Conservation (phyloP, 176 grass and related monocot species). For the Cenchrus fungigraminus region DNA sequence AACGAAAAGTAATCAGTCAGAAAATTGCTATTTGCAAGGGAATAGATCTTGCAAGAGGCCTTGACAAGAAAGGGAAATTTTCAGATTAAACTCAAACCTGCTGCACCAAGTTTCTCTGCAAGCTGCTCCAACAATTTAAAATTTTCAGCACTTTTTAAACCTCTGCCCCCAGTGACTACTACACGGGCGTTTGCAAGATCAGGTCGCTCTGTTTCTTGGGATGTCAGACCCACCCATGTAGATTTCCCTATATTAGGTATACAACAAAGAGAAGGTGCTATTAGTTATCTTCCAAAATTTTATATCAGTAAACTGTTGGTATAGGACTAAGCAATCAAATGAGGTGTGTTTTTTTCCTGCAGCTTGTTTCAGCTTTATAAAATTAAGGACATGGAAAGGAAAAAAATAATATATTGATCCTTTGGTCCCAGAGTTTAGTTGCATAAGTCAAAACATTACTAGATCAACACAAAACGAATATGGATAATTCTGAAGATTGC, state of each 20-base stretch:
- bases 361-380: slow-evolving; percentile 7
- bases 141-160: slow-evolving; percentile 90
- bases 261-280: background rate
- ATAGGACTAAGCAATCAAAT: background rate
- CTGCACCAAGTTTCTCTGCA: slow-evolving; percentile 97
- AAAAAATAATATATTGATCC: background rate
- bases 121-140: slow-evolving; percentile 95
- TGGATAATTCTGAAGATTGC: background rate
- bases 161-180: slow-evolving; percentile 89
- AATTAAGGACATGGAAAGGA: slow-evolving; percentile 1
- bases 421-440: background rate
- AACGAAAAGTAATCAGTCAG: background rate
- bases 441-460: background rate
- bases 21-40: background rate
- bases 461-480: slow-evolving; percentile 9
- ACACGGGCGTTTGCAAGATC: slow-evolving; percentile 87
- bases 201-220: slow-evolving; percentile 81
- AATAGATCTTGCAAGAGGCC: background rate
- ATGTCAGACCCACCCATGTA: slow-evolving; percentile 74
- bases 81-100: slow-evolving; percentile 48
- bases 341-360: background rate
- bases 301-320: background rate
- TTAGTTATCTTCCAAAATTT: background rate
- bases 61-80: background rate
- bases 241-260: slow-evolving; percentile 67